These are phyloP conservation scores for Aspergillus sp. DNA, from an alignment of 2,329 filamentous ascomycete genomes.

Conservation along the genomic window DNA sequence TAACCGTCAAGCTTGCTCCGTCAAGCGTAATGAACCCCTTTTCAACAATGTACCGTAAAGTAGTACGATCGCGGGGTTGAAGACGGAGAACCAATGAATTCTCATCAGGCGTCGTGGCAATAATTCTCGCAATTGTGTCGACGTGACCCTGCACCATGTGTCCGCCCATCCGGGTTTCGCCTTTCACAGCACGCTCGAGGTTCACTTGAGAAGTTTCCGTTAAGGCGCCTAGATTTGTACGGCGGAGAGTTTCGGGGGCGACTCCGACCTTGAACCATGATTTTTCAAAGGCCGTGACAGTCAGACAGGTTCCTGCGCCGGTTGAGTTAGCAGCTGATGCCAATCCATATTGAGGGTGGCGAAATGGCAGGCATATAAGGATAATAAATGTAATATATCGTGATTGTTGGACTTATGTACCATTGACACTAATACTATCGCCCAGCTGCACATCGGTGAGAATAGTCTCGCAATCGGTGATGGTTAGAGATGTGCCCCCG, in stretches of 20 bases:
- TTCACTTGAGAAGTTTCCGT: constrained; percentile 70
- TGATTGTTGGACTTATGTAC: constrained; percentile 39
- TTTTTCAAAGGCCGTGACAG: constrained; percentile 71
- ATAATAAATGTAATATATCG: neutral
- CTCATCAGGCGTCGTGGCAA: constrained; percentile 73
- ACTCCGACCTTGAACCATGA: constrained; percentile 84
- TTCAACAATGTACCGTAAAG: constrained; percentile 87
- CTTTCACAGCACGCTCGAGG: constrained; percentile 88
- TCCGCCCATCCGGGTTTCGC: constrained; percentile 92
- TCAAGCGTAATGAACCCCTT: constrained; percentile 96
- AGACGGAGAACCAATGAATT: constrained; percentile 89
- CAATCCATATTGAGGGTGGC: neutral
- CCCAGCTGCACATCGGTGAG: constrained; percentile 81
- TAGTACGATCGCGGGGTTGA: constrained; percentile 64
- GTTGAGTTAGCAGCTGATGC: neutral
- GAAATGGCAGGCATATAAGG: neutral
- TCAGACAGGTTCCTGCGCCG: constrained; percentile 72
- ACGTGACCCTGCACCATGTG: constrained; percentile 99
- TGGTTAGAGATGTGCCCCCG: constrained; percentile 87
- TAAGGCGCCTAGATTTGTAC: constrained; percentile 87
- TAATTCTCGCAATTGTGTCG: constrained; percentile 79
- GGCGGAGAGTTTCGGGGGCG: constrained; percentile 90
- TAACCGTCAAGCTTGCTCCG: constrained; percentile 91
- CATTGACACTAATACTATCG: constrained; percentile 94
- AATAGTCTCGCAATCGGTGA: constrained; percentile 72